Conservation (phyloP, 768 basidiomycete genomes). For the Cantharellus anzutake region DNA sequence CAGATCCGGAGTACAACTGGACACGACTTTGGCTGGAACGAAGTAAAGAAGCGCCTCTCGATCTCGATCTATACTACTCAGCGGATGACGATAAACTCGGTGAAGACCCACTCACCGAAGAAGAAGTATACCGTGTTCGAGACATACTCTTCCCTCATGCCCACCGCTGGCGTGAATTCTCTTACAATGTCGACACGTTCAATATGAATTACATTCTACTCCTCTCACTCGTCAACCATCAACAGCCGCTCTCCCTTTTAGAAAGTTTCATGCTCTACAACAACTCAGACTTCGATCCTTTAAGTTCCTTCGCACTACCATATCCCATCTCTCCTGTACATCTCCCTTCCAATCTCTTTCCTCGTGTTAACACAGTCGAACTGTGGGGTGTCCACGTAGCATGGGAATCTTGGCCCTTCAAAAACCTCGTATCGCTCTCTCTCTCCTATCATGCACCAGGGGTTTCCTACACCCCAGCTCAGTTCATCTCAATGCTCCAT, state of each 20-base stretch:
- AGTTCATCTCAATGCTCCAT: not conserved
- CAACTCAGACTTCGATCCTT: not conserved
- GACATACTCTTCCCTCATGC: not conserved
- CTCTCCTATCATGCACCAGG: not conserved
- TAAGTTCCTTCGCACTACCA: not conserved
- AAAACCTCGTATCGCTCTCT: not conserved
- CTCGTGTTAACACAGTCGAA: not conserved
- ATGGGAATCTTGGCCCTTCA: not conserved
- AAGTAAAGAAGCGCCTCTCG: not conserved
- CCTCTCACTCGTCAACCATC: not conserved
- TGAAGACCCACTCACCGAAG: not conserved
- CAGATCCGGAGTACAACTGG: not conserved
- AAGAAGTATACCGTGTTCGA: not conserved
- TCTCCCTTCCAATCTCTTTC: not conserved
- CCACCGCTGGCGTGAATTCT: not conserved
- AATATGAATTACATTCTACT: not conserved
- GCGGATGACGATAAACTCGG: not conserved
- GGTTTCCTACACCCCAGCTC: not conserved
- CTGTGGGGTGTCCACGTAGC: not conserved
- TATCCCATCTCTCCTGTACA: not conserved
- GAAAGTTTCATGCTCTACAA: not conserved
- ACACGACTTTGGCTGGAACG: not conserved
- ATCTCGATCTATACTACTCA: not conserved
- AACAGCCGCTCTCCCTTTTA: not conserved
- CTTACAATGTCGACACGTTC: not conserved